Evolutionary conservation across 2,329 filamentous ascomycete species (phyloP).

Genomic region (Trichoderma guizhouense): DNA sequence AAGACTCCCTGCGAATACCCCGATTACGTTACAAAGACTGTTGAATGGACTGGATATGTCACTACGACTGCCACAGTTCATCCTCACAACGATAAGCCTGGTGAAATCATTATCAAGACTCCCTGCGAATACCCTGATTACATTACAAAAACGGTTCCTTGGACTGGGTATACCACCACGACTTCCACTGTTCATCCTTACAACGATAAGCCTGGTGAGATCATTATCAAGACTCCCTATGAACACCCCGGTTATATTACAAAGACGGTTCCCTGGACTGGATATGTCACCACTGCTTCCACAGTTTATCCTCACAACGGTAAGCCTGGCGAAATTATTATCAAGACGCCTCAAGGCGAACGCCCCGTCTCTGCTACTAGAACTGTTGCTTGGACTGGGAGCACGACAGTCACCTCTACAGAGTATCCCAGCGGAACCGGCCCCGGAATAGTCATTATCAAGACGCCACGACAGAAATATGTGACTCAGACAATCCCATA

Average conservation of each 20-base stretch:
- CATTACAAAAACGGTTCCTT: neutral
- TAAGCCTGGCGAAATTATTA: neutral
- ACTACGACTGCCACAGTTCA: neutral
- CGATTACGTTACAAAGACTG: neutral
- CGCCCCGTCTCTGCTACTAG: neutral
- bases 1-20: neutral
- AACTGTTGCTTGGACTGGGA: neutral
- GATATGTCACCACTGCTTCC: neutral
- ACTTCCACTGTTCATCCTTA: neutral
- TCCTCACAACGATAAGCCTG: neutral
- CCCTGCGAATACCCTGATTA: neutral
- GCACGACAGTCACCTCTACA: neutral
- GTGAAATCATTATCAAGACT: neutral
- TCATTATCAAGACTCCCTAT: neutral
- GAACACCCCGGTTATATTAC: neutral
- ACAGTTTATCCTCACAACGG: neutral
- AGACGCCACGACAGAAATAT: neutral
- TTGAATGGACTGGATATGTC: neutral
- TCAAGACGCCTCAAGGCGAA: neutral
- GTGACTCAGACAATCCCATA: neutral
- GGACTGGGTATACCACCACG: neutral
- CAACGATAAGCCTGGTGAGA: neutral
- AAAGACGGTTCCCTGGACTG: neutral
- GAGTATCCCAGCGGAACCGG: too few species aligned
- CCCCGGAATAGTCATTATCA: neutral